These are phyloP conservation scores for Hericium rajendrae DNA, from an alignment of 768 basidiomycete genomes.

Conservation along the genomic window DNA sequence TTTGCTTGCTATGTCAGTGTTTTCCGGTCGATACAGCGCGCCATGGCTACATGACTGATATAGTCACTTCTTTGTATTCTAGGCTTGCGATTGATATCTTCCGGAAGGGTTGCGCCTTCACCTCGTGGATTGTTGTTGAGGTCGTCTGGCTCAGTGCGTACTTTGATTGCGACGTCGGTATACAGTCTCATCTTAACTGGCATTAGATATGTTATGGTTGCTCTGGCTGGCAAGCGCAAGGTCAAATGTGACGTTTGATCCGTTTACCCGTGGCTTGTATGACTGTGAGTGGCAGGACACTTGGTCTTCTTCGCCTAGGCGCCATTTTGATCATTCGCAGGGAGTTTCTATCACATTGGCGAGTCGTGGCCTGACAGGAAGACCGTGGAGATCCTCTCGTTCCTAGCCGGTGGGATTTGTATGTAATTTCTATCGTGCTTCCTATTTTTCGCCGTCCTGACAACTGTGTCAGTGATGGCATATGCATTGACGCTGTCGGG, in stretches of 20 bases:
- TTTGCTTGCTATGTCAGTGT: too few relatives aligned
- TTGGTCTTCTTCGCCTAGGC: neutral
- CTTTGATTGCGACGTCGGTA: neutral
- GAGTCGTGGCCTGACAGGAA: constrained; percentile 19
- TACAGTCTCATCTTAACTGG: neutral
- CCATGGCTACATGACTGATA: too few relatives aligned
- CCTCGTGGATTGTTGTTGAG: constrained; percentile 31
- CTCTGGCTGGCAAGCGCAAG: constrained; percentile 31
- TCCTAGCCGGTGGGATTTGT: constrained; percentile 27
- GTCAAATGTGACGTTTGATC: neutral
- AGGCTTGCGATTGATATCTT: constrained; percentile 28
- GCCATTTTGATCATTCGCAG: neutral
- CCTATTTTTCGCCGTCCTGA: too few relatives aligned
- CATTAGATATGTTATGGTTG: constrained; percentile 24
- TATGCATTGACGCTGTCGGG: constrained; percentile 21
- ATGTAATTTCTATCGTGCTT: constrained; percentile 4
- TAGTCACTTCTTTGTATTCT: neutral
- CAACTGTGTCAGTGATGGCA: constrained; percentile 19
- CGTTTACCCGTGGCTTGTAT: constrained; percentile 2
- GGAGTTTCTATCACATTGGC: neutral
- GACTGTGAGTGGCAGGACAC: constrained; percentile 2
- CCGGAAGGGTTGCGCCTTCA: constrained; percentile 24
- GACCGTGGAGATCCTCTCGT: constrained; percentile 26
- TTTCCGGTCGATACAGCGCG: too few relatives aligned
- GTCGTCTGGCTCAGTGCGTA: constrained; percentile 27